These are phyloP conservation scores for Sporothrix inflata DNA, from an alignment of 2,329 filamentous ascomycete genomes.

Conservation along the genomic window DNA sequence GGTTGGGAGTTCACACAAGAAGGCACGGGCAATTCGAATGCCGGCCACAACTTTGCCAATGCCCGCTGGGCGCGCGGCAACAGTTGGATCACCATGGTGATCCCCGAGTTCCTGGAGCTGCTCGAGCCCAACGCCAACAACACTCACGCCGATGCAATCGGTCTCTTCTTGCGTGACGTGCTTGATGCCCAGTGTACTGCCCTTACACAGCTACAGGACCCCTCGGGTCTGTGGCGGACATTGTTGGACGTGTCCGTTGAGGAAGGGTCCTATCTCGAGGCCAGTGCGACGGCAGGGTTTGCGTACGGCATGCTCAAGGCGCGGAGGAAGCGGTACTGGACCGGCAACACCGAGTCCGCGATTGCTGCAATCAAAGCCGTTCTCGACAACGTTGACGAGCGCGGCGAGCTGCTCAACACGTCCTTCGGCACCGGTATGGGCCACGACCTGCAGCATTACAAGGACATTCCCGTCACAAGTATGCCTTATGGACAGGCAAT, in stretches of 20 bases:
- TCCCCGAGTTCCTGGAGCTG: constrained; percentile 78
- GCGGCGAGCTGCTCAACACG: constrained; percentile 72
- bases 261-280: constrained; percentile 74
- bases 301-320: constrained; percentile 79
- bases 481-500: constrained; percentile 87
- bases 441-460: constrained; percentile 72
- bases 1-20: constrained; percentile 77
- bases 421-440: constrained; percentile 84
- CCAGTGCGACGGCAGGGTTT: constrained; percentile 79
- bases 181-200: constrained; percentile 71
- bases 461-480: constrained; percentile 73
- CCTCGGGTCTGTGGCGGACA: constrained; percentile 72
- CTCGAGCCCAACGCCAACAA: constrained; percentile 58
- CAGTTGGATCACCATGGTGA: constrained; percentile 79
- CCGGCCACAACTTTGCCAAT: constrained; percentile 62
- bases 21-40: neutral
- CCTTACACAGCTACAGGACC: constrained; percentile 61
- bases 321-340: constrained; percentile 69
- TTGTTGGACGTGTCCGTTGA: constrained; percentile 67
- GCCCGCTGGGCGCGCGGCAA: constrained; percentile 66
- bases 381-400: constrained; percentile 64
- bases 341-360: constrained; percentile 63
- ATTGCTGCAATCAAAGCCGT: constrained; percentile 69
- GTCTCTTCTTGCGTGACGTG: constrained; percentile 59
- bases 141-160: constrained; percentile 64